Conservation (phyloP, 176 grass and related monocot genomes). For the Hordeum marinum region DNA sequence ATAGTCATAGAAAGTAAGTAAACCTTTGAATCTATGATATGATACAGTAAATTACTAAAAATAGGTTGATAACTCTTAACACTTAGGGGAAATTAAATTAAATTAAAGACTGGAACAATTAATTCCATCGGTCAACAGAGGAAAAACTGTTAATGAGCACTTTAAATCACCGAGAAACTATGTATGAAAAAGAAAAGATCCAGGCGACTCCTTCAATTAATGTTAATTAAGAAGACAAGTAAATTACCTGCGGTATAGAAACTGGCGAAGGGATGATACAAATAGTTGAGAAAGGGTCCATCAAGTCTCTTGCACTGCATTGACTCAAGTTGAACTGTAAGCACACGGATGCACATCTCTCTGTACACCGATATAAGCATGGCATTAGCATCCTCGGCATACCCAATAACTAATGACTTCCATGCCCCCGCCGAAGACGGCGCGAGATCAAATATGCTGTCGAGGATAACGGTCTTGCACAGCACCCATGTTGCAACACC, state of each 20-base stretch:
- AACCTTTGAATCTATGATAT: background rate
- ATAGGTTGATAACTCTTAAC: background rate
- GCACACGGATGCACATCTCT: no score
- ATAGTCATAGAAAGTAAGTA: background rate
- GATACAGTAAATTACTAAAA: background rate
- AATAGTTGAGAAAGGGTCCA: no score
- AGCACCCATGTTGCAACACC: background rate
- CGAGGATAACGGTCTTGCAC: background rate
- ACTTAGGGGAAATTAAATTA: background rate
- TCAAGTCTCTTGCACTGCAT: background rate
- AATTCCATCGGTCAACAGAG: background rate
- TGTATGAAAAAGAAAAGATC: background rate
- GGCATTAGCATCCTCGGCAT: background rate
- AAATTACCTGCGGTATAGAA: background rate
- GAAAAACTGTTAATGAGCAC: background rate
- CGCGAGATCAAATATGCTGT: background rate
- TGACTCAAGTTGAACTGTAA: background rate
- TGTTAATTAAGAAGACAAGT: background rate
- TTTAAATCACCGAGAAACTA: background rate
- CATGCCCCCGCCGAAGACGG: background rate
- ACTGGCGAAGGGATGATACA: background rate
- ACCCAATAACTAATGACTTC: background rate
- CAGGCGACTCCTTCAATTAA: background rate
- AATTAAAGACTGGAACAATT: background rate
- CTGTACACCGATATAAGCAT: background rate